Conservation (phyloP, 2,329 filamentous ascomycete species). For the Paecilomyces sp. region DNA sequence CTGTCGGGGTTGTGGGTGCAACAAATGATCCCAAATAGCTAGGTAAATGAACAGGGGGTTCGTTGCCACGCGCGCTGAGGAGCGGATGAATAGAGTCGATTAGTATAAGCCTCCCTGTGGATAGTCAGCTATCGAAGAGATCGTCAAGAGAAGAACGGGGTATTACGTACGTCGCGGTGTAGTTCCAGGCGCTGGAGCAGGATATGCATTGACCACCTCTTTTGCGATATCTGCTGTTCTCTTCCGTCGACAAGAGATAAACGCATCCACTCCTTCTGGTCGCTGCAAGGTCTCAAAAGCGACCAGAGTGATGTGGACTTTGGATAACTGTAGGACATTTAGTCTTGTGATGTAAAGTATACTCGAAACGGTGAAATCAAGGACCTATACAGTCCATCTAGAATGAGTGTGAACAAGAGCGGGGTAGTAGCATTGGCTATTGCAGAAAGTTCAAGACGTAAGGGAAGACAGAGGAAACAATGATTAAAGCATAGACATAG, state of each 20-base stretch:
- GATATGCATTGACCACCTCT: conserved; percentile 47
- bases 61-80: conserved; percentile 26
- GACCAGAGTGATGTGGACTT: conserved; percentile 65
- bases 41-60: conserved; percentile 52
- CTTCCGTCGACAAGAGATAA: conserved; percentile 59
- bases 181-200: conserved; percentile 10
- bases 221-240: conserved; percentile 49
- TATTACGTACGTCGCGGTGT: conserved; percentile 20
- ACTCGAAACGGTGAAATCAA: too few species aligned
- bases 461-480: background rate
- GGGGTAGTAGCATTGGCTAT: background rate
- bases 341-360: background rate
- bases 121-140: conserved; percentile 7
- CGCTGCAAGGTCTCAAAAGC: conserved; percentile 68
- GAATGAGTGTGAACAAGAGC: background rate
- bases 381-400: too few species aligned
- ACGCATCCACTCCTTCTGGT: conserved; percentile 58
- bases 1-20: conserved; percentile 39
- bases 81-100: conserved; percentile 74
- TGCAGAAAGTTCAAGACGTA: background rate
- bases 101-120: conserved; percentile 62
- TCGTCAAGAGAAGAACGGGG: background rate
- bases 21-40: conserved; percentile 65
- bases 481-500: background rate
- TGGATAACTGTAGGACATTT: conserved; percentile 36